Evolutionary conservation across 2,329 filamentous ascomycete genomes (phyloP).

Genomic region (Aspergillus sp.): DNA sequence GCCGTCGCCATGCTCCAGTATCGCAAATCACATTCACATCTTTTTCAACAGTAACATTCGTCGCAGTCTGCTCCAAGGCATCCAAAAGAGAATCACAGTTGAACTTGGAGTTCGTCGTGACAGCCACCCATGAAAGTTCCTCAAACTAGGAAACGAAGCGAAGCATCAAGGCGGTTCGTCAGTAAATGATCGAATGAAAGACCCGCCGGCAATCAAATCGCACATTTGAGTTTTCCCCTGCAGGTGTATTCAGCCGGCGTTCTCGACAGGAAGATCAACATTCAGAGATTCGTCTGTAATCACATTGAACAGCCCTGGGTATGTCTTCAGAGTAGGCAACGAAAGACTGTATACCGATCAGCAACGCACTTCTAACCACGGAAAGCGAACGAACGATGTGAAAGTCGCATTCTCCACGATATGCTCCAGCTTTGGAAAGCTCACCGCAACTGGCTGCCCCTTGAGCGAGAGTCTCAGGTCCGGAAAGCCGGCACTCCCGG

Average conservation of each 20-base stretch:
- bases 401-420: not conserved
- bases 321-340: not conserved
- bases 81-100: not conserved
- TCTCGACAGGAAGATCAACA: not conserved
- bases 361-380: not conserved
- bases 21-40: not conserved
- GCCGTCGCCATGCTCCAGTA: not conserved
- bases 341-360: not conserved
- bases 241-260: not conserved
- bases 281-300: not conserved
- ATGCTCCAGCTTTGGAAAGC: not conserved
- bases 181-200: not conserved
- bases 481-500: not conserved
- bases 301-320: not conserved
- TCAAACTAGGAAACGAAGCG: not conserved
- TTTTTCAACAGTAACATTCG: not conserved
- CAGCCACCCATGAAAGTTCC: not conserved
- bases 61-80: no score
- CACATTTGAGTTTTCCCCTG: not conserved
- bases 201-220: not conserved
- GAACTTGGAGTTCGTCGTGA: not conserved
- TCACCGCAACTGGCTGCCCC: not conserved
- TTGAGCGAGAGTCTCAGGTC: not conserved
- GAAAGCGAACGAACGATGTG: not conserved
- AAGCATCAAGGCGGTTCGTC: not conserved